Evolutionary conservation across 345 rosid species (phyloP).

Genomic region (Eucalyptus regnans): DNA sequence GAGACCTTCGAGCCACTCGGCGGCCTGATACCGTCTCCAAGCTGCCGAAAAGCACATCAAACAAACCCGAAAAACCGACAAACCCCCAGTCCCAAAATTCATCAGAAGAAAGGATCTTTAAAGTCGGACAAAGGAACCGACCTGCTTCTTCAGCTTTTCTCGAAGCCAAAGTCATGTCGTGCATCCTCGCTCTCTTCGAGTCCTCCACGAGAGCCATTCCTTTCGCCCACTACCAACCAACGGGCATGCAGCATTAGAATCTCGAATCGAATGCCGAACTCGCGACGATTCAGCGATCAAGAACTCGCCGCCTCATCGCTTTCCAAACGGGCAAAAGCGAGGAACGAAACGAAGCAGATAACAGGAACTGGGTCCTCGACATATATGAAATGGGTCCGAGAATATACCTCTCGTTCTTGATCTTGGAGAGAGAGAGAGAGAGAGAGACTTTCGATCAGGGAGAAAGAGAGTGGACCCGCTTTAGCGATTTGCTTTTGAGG

Average conservation of each 20-base stretch:
- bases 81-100: background rate
- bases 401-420: background rate
- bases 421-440: background rate
- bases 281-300: background rate
- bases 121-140: background rate
- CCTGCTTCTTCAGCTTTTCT: slow-evolving; percentile 97
- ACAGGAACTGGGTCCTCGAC: background rate
- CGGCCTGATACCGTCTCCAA: slow-evolving; percentile 67
- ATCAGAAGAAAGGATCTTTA: background rate
- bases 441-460: background rate
- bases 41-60: slow-evolving; percentile 24
- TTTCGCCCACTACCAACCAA: background rate
- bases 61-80: background rate
- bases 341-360: background rate
- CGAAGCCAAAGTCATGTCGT: slow-evolving; percentile 66
- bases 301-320: background rate
- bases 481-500: background rate
- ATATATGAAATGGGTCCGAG: background rate
- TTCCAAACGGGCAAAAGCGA: background rate
- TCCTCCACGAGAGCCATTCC: slow-evolving; percentile 20
- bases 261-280: background rate
- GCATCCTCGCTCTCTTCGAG: slow-evolving; percentile 30
- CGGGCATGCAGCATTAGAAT: background rate
- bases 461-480: background rate
- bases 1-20: slow-evolving; percentile 59